These are phyloP conservation scores for Trametes cingulata DNA, from an alignment of 768 basidiomycete genomes.

Conservation along the genomic window DNA sequence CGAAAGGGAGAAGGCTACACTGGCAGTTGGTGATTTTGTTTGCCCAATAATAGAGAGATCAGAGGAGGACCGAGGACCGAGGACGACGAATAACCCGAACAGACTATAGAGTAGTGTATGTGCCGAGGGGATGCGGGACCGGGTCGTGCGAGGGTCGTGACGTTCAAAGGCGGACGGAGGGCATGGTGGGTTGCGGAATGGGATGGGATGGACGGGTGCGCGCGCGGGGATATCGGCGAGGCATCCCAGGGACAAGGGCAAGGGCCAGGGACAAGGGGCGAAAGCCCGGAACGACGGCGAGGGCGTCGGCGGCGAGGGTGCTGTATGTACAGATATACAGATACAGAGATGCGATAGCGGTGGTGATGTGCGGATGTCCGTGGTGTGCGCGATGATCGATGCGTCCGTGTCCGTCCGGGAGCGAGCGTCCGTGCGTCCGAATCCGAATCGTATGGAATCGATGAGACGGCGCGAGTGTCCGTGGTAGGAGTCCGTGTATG, in stretches of 20 bases:
- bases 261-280: not conserved
- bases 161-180: not conserved
- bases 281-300: not conserved
- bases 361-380: not conserved
- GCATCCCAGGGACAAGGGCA: not conserved
- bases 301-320: too few species aligned
- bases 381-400: not conserved
- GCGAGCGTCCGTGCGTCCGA: not conserved
- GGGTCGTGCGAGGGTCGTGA: not conserved
- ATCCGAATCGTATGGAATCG: not conserved
- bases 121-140: not conserved
- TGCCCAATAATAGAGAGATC: too few species aligned
- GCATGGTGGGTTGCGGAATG: not conserved
- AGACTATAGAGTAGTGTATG: slow-evolving; percentile 20
- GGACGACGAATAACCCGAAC: slow-evolving; percentile 23
- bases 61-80: not conserved
- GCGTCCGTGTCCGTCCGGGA: not conserved
- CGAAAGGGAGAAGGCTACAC: not conserved
- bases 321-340: too few species aligned
- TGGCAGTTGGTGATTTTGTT: not conserved
- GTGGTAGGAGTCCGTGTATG: not conserved
- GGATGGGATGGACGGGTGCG: not conserved
- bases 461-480: not conserved
- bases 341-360: not conserved
- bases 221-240: not conserved